These are phyloP conservation scores for Echites panduratus DNA, from an alignment of 257 asterid genomes.

Conservation along the genomic window DNA sequence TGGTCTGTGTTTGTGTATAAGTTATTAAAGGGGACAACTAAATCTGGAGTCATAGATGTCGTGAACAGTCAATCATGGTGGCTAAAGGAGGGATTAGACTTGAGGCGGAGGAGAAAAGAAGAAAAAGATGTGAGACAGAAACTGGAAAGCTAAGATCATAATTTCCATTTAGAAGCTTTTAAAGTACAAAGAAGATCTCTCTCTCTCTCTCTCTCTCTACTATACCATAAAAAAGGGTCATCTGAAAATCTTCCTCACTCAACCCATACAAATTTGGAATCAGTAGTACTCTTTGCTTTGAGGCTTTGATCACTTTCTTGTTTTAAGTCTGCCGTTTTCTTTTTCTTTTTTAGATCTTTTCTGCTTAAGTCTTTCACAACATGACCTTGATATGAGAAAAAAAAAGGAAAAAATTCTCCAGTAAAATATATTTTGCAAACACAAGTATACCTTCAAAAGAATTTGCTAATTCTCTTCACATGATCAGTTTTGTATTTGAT, in stretches of 20 bases:
- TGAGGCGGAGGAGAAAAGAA: slow-evolving; percentile 21
- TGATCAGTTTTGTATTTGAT: not conserved
- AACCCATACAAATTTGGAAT: not conserved
- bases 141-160: slow-evolving; percentile 30
- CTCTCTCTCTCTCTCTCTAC: not conserved
- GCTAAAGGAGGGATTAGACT: slow-evolving; percentile 35
- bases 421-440: not conserved
- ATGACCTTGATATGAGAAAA: not conserved
- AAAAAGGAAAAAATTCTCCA: not conserved
- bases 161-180: slow-evolving; percentile 24
- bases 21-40: slow-evolving; percentile 19
- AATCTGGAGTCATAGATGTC: slow-evolving; percentile 23
- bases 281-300: not conserved
- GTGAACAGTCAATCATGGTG: slow-evolving; percentile 52
- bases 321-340: not conserved
- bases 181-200: slow-evolving; percentile 29
- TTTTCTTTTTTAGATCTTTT: not conserved
- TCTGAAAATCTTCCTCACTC: slow-evolving; percentile 4
- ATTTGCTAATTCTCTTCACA: not conserved
- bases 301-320: not conserved
- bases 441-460: not conserved
- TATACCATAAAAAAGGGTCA: not conserved
- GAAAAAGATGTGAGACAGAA: slow-evolving; percentile 22
- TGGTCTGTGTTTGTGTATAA: too few relatives aligned
- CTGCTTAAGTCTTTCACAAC: not conserved